Evolutionary conservation across 73 alveolate genomes (phyloP).

Genomic region (Paramecium sexaurelia): DNA sequence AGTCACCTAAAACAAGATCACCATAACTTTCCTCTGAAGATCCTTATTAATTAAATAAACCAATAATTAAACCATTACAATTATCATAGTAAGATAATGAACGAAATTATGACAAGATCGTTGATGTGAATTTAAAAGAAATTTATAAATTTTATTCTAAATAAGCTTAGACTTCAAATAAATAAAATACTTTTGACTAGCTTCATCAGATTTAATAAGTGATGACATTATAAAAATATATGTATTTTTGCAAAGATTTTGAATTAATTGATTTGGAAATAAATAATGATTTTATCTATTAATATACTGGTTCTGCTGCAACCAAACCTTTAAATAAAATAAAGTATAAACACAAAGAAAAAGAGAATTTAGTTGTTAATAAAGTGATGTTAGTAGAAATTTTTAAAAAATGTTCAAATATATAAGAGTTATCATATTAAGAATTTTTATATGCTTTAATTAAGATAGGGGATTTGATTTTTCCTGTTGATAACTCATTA

Average conservation of each 20-base stretch:
- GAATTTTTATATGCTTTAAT: slow-evolving; percentile 1
- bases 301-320: neutral
- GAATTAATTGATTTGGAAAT: slow-evolving; percentile 39
- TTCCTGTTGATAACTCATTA: slow-evolving; percentile 1
- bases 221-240: slow-evolving; percentile 16
- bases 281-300: neutral
- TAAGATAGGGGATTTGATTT: neutral
- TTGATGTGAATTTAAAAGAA: slow-evolving; percentile 22
- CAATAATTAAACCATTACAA: neutral
- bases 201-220: neutral
- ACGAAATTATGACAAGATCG: neutral
- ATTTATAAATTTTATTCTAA: slow-evolving; percentile 26
- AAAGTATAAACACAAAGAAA: neutral
- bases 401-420: slow-evolving; percentile 7
- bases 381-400: slow-evolving; percentile 1
- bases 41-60: neutral
- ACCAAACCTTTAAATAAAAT: neutral
- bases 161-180: neutral
- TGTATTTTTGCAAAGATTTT: slow-evolving; percentile 50
- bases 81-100: neutral
- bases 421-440: neutral
- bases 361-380: neutral
- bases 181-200: slow-evolving; percentile 34
- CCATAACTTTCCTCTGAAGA: neutral
- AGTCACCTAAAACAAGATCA: slow-evolving; percentile 10